Base-by-base conservation (phyloP, 306 rosid species). In the Quercus rubra region DNA sequence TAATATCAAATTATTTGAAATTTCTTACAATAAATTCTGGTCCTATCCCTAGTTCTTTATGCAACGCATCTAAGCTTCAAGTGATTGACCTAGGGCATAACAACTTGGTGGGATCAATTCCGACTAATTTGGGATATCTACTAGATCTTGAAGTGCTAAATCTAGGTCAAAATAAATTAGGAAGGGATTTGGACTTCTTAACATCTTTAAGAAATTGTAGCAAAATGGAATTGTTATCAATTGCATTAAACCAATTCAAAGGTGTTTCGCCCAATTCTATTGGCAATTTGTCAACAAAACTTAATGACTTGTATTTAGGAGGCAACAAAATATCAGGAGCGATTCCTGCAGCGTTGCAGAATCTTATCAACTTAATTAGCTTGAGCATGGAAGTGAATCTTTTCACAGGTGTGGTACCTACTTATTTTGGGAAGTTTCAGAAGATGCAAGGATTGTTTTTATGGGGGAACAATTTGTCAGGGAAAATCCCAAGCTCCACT, bases 151-250 rank as follows among this genome's bases (percentile, higher is more conserved):
- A 31, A 4, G 1, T 1, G 23, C 23, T 23, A 23, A 0, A 0
- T 0, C 6, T 31, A 31, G 0, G 35, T 31, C 0, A 0, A 0
- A 31, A 31, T 31, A 31, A 31, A 4, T 31, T 31, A 31, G 33
- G 35, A 31, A 3, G 1, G 35, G 5, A 31, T 31, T 31, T 31
- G 35, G 5, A 31, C 35, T 31, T 31, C 1, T 4, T 31, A 31
- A 31, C 1, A 1, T 31, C 35, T 31, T 4, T 31, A 4, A 31
- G 5, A 31, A 31, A 31, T 1, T 31, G 5, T 31, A 31, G 35
- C 35, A 31, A 31, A 31, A 3, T 31, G 1, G 4, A 31, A 0
- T 0, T 4, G 0, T 1, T 31, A 0, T 0, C 1, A 31, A 0
- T 31, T 31, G 5, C 5, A 4, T 0, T 4, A 4, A 31, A 4